Evolutionary conservation across 2,329 filamentous ascomycete genomes (phyloP).

Genomic region (Colletotrichum sp.): DNA sequence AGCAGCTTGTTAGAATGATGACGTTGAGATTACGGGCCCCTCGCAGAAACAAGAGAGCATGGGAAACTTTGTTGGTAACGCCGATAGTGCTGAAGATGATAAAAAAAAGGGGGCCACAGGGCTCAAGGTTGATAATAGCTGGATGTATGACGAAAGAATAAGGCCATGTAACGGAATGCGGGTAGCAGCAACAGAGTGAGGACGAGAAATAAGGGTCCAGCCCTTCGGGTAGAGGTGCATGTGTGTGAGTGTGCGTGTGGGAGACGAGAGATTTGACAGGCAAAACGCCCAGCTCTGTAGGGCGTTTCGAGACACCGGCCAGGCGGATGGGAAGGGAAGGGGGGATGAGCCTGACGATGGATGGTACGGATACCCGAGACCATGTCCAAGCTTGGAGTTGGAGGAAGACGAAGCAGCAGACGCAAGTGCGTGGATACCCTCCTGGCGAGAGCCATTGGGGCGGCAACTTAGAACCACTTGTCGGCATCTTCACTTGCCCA

Average conservation of each 20-base stretch:
- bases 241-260: background rate
- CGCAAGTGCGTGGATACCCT: background rate
- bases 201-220: background rate
- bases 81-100: background rate
- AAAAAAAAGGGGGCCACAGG: background rate
- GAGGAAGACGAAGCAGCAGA: background rate
- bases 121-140: slow-evolving; percentile 3
- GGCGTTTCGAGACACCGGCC: background rate
- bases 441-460: background rate
- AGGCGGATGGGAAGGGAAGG: background rate
- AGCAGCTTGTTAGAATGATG: background rate
- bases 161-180: background rate
- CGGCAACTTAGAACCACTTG: background rate
- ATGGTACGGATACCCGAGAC: background rate
- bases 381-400: background rate
- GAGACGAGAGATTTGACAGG: background rate
- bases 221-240: background rate
- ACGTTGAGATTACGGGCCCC: slow-evolving; percentile 2
- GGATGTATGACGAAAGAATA: slow-evolving; percentile 8
- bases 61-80: background rate
- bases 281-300: background rate
- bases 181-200: background rate
- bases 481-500: background rate
- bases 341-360: background rate
- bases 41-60: background rate